Evolutionary conservation across 208 protist species (phyloP).

Genomic region (Leishmania turanica): DNA sequence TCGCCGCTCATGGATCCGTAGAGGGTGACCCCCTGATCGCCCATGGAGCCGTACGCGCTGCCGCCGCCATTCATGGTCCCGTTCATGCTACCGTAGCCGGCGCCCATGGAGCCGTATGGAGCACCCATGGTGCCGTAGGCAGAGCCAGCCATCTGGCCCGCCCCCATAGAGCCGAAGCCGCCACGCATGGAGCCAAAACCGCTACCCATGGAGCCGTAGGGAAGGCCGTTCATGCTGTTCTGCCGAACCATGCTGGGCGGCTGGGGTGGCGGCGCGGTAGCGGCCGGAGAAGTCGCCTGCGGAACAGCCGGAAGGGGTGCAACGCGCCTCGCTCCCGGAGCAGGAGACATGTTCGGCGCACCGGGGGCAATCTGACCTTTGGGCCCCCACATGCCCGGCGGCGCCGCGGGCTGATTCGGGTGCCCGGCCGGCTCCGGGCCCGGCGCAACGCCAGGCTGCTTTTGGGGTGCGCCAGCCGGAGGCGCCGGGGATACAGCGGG

Average conservation of each 20-base stretch:
- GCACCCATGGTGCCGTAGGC: conserved; percentile 5
- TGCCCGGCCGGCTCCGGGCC: background rate
- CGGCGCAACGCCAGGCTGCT: background rate
- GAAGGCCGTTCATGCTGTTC: conserved; percentile 24
- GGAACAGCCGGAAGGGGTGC: background rate
- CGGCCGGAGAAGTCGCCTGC: background rate
- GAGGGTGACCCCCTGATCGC: conserved; percentile 15
- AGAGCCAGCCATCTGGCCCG: conserved; percentile 6
- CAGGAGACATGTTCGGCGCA: conserved; percentile 1
- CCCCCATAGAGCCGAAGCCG: conserved; percentile 12
- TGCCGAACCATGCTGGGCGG: conserved; percentile 24
- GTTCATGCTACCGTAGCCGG: conserved; percentile 23
- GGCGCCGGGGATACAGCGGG: conserved; percentile 1
- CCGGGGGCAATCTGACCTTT: conserved; percentile 18
- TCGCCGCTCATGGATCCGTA: conserved; percentile 24
- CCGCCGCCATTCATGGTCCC: conserved; percentile 8
- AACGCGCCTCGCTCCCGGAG: background rate
- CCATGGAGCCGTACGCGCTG: conserved; percentile 31
- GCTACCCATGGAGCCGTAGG: conserved; percentile 9
- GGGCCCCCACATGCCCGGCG: conserved; percentile 30
- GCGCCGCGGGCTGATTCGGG: background rate
- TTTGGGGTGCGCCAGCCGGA: background rate
- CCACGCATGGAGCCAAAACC: conserved; percentile 12
- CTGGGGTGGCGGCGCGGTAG: conserved; percentile 1
- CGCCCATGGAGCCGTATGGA: conserved; percentile 9